A percentile compares a stretch with the other conserved stretches of the same genome.
phyloP scores from a whole-genome alignment of 495 filamentous ascomycete species.

The Filosporella fistucella region DNA sequence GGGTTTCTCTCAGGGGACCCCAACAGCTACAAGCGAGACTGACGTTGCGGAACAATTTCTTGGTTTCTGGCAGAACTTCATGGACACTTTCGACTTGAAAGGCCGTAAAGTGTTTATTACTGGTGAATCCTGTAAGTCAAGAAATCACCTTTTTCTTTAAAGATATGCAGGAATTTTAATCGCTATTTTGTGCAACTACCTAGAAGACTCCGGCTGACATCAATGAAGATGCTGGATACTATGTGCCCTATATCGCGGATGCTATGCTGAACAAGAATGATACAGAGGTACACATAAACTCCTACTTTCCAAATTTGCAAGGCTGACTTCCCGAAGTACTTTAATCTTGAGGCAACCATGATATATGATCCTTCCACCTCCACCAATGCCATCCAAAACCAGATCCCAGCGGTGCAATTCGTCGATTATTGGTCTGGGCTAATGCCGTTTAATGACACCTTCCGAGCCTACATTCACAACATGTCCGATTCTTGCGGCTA shows the following conservation, averaged over 20 bases:
- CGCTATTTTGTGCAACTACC: too few species aligned
- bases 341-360: slow-evolving; percentile 60
- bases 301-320: neutral
- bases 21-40: slow-evolving; percentile 56
- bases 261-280: slow-evolving; percentile 70
- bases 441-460: slow-evolving; percentile 64
- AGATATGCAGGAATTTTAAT: too few species aligned
- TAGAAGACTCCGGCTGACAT: too few species aligned
- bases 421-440: slow-evolving; percentile 57
- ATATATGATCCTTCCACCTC: slow-evolving; percentile 67
- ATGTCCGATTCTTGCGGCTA: slow-evolving; percentile 60
- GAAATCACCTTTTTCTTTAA: too few species aligned
- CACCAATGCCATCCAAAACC: slow-evolving; percentile 38
- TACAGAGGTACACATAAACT: slow-evolving; percentile 26
- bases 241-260: slow-evolving; percentile 75
- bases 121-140: slow-evolving; percentile 37
- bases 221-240: slow-evolving; percentile 56
- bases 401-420: slow-evolving; percentile 55
- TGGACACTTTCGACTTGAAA: slow-evolving; percentile 61
- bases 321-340: slow-evolving; percentile 37
- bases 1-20: slow-evolving; percentile 60
- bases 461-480: slow-evolving; percentile 51
- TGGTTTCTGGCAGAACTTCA: slow-evolving; percentile 66
- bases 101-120: slow-evolving; percentile 62
- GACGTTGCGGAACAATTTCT: slow-evolving; percentile 66